phyloP scores from a whole-genome alignment of 441 rosid genomes.

The Omphalea diandra region DNA sequence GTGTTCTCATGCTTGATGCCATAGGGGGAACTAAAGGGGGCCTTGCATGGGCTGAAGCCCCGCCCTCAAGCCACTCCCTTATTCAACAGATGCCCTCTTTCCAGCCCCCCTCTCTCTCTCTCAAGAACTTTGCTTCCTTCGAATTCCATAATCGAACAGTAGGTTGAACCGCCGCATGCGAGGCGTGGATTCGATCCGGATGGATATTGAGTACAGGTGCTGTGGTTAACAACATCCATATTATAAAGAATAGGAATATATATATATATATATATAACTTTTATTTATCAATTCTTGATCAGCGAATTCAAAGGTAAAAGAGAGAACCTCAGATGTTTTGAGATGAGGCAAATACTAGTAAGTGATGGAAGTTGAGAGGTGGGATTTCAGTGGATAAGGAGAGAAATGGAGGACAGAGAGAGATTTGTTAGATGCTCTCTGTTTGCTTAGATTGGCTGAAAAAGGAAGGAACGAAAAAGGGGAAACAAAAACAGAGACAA shows the following conservation, averaged over 20 bases:
- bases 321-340: neutral
- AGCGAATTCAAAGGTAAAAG: neutral
- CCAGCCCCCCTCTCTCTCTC: too few relatives aligned
- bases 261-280: too few relatives aligned
- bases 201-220: conserved; percentile 19
- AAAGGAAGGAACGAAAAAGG: neutral
- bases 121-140: conserved; percentile 37
- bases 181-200: conserved; percentile 17
- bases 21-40: too few relatives aligned
- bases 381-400: neutral
- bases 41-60: too few relatives aligned
- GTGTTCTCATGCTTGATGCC: conserved; percentile 9
- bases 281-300: neutral
- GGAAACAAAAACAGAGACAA: neutral
- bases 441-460: too few relatives aligned
- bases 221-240: conserved; percentile 33
- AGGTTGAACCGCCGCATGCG: conserved; percentile 17
- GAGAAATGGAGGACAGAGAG: conserved; percentile 8
- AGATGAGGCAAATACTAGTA: neutral
- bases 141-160: conserved; percentile 33
- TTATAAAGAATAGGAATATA: neutral
- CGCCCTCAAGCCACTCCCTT: too few relatives aligned
- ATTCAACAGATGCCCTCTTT: too few relatives aligned
- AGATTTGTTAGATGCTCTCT: neutral
- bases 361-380: neutral